A percentile compares a stretch with the other conserved stretches of the same genome.
phyloP scores from a whole-genome alignment of 306 rosid species.

The Leucaena leucocephala region DNA sequence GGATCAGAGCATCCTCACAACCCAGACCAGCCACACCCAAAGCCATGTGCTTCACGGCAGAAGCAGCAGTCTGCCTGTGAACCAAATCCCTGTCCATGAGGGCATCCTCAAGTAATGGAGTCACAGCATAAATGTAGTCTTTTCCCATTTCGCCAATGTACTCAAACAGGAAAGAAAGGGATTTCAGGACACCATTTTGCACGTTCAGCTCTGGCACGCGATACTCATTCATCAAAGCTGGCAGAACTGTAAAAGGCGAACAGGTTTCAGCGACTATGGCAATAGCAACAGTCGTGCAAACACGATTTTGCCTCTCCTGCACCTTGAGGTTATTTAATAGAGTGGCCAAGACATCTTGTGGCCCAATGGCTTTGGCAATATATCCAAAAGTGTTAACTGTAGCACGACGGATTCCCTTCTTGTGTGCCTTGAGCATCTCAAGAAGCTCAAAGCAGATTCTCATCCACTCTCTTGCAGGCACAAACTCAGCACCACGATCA shows the following conservation, averaged over 20 bases:
- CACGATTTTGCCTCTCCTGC: conserved; percentile 97
- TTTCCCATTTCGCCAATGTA: conserved; percentile 99
- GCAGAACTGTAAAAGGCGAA: conserved; percentile 90
- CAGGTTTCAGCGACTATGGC: conserved; percentile 97
- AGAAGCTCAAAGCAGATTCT: conserved; percentile 97
- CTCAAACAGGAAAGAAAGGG: conserved; percentile 92
- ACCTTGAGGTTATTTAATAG: conserved; percentile 84
- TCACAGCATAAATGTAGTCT: conserved; percentile 93
- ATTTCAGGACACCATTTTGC: conserved; percentile 91
- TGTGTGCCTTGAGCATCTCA: conserved; percentile 98
- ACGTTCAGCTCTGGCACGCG: conserved; percentile 97
- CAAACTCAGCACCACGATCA: conserved; percentile 97
- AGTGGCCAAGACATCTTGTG: conserved; percentile 91
- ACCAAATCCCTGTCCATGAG: conserved; percentile 96
- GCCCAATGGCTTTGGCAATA: conserved; percentile 95
- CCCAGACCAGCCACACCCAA: conserved; percentile 98
- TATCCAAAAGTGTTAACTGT: conserved; percentile 90
- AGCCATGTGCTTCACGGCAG: conserved; percentile 99
- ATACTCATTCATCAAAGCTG: conserved; percentile 95
- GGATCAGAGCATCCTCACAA: conserved; percentile 86
- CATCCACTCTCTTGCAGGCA: conserved; percentile 98
- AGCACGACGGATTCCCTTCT: conserved; percentile 93
- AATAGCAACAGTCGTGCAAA: conserved; percentile 92
- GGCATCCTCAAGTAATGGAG: conserved; percentile 94
- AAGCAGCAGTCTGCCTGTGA: conserved; percentile 96